These are phyloP conservation scores for Pythium grandisporangium DNA, from an alignment of 352 stramenopile species.

Conservation along the genomic window DNA sequence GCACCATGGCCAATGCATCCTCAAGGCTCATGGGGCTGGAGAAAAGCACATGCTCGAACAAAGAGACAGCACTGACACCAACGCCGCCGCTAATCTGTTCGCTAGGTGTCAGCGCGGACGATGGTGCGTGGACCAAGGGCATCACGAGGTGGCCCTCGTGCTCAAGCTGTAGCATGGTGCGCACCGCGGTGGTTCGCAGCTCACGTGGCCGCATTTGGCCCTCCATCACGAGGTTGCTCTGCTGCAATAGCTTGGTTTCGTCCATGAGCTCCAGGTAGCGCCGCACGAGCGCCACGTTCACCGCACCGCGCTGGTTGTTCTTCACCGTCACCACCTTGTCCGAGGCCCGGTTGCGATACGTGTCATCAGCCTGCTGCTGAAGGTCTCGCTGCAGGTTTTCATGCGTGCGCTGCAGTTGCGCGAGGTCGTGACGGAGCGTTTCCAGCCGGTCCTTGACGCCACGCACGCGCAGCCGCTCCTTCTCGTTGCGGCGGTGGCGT, in stretches of 20 bases:
- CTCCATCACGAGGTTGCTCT: conserved; percentile 5
- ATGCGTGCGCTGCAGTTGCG: conserved; percentile 5
- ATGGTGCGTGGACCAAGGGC: background rate
- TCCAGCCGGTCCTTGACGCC: conserved; percentile 5
- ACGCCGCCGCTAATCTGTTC: too few relatives aligned
- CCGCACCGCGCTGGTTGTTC: too few relatives aligned
- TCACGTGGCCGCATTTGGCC: background rate
- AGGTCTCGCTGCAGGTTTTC: conserved; percentile 22
- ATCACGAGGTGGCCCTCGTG: background rate
- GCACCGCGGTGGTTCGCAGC: background rate
- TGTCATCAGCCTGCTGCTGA: conserved; percentile 1
- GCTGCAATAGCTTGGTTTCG: conserved; percentile 30
- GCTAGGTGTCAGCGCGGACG: too few relatives aligned
- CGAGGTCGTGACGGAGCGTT: conserved; percentile 3
- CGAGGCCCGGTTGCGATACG: background rate
- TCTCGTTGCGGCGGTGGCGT: conserved; percentile 44
- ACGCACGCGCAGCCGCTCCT: conserved; percentile 31
- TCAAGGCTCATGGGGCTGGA: conserved; percentile 19
- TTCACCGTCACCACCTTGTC: background rate
- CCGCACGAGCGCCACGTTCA: too few relatives aligned
- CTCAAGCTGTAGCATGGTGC: background rate
- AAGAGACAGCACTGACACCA: conserved; percentile 11
- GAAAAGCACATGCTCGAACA: conserved; percentile 50
- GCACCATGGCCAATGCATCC: conserved; percentile 34
- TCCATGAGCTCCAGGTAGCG: conserved; percentile 20